Conservation (phyloP, 192 early-diverging fungal species). For the Allomyces macrogynus region DNA sequence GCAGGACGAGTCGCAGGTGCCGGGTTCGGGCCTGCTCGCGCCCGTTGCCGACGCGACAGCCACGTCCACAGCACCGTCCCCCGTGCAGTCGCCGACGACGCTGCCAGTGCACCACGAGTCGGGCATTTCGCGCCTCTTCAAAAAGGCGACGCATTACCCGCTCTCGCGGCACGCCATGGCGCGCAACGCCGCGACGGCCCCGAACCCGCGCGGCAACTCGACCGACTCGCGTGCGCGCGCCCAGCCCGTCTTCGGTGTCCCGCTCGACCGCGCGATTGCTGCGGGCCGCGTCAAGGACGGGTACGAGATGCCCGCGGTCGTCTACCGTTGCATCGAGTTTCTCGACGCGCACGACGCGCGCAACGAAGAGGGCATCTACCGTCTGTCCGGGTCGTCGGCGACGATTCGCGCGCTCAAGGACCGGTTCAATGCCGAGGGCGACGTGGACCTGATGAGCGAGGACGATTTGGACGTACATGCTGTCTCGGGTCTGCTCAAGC, state of each 20-base stretch:
- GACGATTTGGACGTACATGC: slow-evolving; percentile 76
- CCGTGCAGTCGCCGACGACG: too few relatives aligned
- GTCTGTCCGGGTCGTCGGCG: slow-evolving; percentile 57
- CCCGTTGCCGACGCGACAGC: too few relatives aligned
- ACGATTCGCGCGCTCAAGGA: slow-evolving; percentile 57
- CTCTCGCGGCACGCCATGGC: too few relatives aligned
- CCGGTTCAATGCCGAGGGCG: slow-evolving; percentile 62
- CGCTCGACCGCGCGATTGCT: slow-evolving; percentile 58
- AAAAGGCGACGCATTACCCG: too few relatives aligned
- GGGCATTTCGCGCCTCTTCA: too few relatives aligned
- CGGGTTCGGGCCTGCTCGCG: too few relatives aligned
- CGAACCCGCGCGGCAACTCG: too few relatives aligned
- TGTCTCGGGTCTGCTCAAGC: slow-evolving; percentile 75
- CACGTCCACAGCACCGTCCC: too few relatives aligned
- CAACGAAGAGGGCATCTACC: slow-evolving; percentile 87
- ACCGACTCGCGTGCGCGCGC: not conserved
- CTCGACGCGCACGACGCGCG: slow-evolving; percentile 73
- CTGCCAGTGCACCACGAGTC: too few relatives aligned
- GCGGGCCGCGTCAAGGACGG: slow-evolving; percentile 48
- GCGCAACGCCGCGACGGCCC: too few relatives aligned
- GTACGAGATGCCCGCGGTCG: slow-evolving; percentile 68
- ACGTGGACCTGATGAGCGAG: slow-evolving; percentile 44
- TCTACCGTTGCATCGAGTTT: slow-evolving; percentile 91
- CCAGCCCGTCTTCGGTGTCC: slow-evolving; percentile 58
- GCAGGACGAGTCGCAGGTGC: too few relatives aligned